phyloP scores from a whole-genome alignment of 805 yeast species.

The Yarrowia keelungensis region DNA sequence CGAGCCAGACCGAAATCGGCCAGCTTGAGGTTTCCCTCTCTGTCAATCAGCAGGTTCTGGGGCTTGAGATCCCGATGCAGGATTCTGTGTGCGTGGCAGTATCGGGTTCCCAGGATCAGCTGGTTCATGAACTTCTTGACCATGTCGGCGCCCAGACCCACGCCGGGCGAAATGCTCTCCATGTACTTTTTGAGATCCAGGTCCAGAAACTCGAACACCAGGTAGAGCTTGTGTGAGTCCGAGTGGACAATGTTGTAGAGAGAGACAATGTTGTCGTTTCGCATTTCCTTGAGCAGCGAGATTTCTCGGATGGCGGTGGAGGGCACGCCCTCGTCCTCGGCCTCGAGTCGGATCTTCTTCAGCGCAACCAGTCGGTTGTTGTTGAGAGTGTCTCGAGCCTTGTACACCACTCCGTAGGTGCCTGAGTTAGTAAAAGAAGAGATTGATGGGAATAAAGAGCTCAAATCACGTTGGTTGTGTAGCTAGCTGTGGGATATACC shows the following conservation, averaged over 20 bases:
- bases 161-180: slow-evolving; percentile 81
- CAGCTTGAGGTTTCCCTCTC: slow-evolving; percentile 88
- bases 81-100: slow-evolving; percentile 85
- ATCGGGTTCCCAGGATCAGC: slow-evolving; percentile 84
- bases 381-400: slow-evolving; percentile 87
- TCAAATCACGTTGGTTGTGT: no score
- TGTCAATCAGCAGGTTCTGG: slow-evolving; percentile 86
- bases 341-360: slow-evolving; percentile 92
- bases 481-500: no score
- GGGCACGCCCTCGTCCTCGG: slow-evolving; percentile 98
- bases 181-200: slow-evolving; percentile 91
- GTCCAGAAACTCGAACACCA: slow-evolving; percentile 94
- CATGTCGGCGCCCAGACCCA: slow-evolving; percentile 73
- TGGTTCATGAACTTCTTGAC: slow-evolving; percentile 95
- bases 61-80: slow-evolving; percentile 89
- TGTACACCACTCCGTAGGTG: slow-evolving; percentile 97
- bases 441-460: no score
- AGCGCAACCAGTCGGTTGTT: slow-evolving; percentile 94
- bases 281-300: slow-evolving; percentile 88
- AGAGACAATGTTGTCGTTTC: slow-evolving; percentile 91
- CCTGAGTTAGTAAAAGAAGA: slow-evolving; percentile 52
- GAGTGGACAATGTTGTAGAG: slow-evolving; percentile 94
- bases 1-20: slow-evolving; percentile 98
- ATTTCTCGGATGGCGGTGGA: slow-evolving; percentile 98
- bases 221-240: slow-evolving; percentile 87